Evolutionary conservation across 768 basidiomycete species (phyloP).

Genomic region (Collybiopsis confluens): DNA sequence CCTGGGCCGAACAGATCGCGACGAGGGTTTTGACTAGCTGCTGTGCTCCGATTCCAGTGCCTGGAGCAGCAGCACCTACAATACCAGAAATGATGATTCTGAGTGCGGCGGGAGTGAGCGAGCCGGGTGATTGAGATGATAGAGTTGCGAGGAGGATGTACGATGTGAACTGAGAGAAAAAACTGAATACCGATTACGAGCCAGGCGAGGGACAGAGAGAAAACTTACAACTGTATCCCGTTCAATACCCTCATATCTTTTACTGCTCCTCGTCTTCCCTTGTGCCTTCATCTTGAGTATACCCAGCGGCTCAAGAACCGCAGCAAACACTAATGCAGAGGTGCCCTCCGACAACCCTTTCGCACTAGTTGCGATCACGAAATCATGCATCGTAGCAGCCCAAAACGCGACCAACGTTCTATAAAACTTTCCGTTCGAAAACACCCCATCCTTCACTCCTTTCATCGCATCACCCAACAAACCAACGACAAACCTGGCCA

Average conservation of each 20-base stretch:
- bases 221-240: constrained; percentile 3
- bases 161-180: constrained; percentile 52
- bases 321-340: constrained; percentile 61
- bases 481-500: constrained; percentile 67
- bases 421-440: constrained; percentile 29
- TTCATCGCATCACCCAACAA: constrained; percentile 61
- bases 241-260: not conserved
- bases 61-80: constrained; percentile 38
- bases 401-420: constrained; percentile 80
- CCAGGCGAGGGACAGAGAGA: not conserved
- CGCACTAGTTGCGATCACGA: constrained; percentile 42
- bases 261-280: constrained; percentile 29
- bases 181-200: not conserved
- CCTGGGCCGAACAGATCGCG: constrained; percentile 62
- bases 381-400: constrained; percentile 74
- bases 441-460: constrained; percentile 25
- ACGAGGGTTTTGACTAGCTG: constrained; percentile 66
- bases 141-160: constrained; percentile 71
- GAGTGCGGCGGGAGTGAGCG: constrained; percentile 52
- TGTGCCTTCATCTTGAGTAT: not conserved
- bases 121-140: constrained; percentile 51
- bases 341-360: constrained; percentile 61
- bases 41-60: constrained; percentile 22
- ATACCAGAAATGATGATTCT: constrained; percentile 55
- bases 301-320: constrained; percentile 53